Conservation (phyloP, 306 rosid genomes). For the Fragaria nilgerrensis region DNA sequence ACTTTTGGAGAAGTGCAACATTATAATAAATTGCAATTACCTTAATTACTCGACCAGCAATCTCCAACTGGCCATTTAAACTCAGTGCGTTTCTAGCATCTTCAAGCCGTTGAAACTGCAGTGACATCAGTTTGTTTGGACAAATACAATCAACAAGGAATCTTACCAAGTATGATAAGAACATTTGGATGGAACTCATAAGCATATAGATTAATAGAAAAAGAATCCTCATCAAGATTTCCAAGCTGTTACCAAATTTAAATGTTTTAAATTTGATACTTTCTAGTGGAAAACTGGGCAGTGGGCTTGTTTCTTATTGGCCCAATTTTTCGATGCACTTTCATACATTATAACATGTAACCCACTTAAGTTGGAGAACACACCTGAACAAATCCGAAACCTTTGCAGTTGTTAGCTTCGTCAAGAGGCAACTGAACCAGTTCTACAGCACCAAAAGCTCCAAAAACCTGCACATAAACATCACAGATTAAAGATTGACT, state of each 20-base stretch:
- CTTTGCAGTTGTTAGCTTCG: slow-evolving; percentile 87
- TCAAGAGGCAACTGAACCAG: slow-evolving; percentile 92
- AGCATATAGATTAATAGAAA: background rate
- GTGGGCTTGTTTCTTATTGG: background rate
- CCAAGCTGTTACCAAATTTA: background rate
- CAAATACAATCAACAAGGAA: slow-evolving; percentile 26
- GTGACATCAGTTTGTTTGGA: slow-evolving; percentile 24
- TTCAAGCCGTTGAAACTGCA: slow-evolving; percentile 90
- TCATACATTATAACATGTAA: background rate
- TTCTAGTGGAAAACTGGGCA: background rate
- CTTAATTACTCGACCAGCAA: slow-evolving; percentile 85
- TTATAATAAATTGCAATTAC: slow-evolving; percentile 36
- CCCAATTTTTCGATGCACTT: background rate
- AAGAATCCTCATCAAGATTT: background rate
- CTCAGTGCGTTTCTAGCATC: slow-evolving; percentile 86
- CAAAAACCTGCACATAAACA: slow-evolving; percentile 67
- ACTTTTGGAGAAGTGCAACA: background rate
- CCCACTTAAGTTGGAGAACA: background rate
- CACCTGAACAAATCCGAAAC: slow-evolving; percentile 98
- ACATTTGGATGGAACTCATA: slow-evolving; percentile 15
- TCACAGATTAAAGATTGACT: slow-evolving; percentile 18
- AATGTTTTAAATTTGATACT: background rate
- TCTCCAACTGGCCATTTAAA: slow-evolving; percentile 91
- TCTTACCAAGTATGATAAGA: slow-evolving; percentile 17
- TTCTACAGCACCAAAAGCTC: slow-evolving; percentile 95